Conservation (phyloP, 176 grass and related monocot genomes). For the Poa annua region DNA sequence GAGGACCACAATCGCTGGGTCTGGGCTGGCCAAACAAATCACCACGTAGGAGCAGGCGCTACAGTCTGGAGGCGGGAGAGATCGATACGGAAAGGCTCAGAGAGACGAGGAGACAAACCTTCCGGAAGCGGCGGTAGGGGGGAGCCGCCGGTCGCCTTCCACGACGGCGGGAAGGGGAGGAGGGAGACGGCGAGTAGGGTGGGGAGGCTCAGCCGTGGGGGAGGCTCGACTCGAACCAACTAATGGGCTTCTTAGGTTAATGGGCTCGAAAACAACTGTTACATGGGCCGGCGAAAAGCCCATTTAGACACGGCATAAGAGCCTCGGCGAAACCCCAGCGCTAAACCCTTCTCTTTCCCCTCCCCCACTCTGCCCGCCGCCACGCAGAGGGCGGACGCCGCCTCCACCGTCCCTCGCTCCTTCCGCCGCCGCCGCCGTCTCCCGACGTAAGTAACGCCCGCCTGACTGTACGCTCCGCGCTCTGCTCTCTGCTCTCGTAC, state of each 20-base stretch:
- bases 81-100: neutral
- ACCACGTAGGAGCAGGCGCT: neutral
- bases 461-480: neutral
- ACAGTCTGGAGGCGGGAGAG: neutral
- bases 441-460: neutral
- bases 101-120: slow-evolving; percentile 14
- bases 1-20: neutral
- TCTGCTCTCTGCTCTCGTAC: neutral
- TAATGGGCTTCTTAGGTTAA: neutral
- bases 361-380: slow-evolving; percentile 42
- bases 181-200: neutral
- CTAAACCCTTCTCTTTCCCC: slow-evolving; percentile 28
- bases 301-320: slow-evolving; percentile 6
- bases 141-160: slow-evolving; percentile 4
- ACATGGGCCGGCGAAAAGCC: neutral
- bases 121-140: neutral
- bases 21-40: neutral
- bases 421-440: neutral
- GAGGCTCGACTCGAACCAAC: neutral
- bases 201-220: slow-evolving; percentile 26
- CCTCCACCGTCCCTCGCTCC: neutral
- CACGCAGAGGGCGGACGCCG: slow-evolving; percentile 30
- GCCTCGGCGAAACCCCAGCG: slow-evolving; percentile 16
- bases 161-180: slow-evolving; percentile 36
- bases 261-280: neutral